Evolutionary conservation across 75 land plant genomes (phyloP).

Genomic region (Cupressus sempervirens): DNA sequence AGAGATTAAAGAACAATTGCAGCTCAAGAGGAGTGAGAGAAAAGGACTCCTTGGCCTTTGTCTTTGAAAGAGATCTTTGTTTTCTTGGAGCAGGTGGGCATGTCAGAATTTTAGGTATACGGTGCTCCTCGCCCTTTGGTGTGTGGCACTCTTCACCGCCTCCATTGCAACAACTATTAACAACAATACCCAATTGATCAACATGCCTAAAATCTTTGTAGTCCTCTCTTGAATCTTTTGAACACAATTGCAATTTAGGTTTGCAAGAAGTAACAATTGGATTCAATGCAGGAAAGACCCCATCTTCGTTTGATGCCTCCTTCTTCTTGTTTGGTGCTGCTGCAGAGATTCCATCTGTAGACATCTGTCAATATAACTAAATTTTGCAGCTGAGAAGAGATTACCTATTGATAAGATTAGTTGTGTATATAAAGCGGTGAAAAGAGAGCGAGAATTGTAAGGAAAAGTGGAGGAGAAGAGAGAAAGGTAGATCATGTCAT

Average conservation of each 20-base stretch:
- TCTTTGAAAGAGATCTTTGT: background rate
- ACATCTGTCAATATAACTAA: too few species aligned
- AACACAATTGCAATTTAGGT: background rate
- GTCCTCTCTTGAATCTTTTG: background rate
- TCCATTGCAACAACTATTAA: too few species aligned
- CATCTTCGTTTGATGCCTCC: background rate
- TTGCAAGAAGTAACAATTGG: background rate
- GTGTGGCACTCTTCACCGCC: background rate
- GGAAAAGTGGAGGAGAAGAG: too few species aligned
- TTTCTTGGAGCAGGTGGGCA: constrained; percentile 1
- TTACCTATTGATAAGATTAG: too few species aligned
- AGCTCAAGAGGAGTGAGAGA: background rate
- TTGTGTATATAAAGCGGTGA: too few species aligned
- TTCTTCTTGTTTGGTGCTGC: background rate
- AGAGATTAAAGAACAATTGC: background rate
- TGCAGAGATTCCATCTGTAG: background rate
- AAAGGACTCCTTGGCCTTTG: background rate
- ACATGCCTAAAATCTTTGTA: background rate
- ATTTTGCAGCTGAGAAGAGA: too few species aligned
- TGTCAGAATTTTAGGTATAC: background rate
- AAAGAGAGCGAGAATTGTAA: too few species aligned
- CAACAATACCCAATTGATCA: too few species aligned
- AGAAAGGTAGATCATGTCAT: too few species aligned
- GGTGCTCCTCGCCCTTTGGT: background rate
- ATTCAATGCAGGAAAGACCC: background rate